These are phyloP conservation scores for Xylaria longipes DNA, from an alignment of 495 filamentous ascomycete genomes.

Conservation along the genomic window DNA sequence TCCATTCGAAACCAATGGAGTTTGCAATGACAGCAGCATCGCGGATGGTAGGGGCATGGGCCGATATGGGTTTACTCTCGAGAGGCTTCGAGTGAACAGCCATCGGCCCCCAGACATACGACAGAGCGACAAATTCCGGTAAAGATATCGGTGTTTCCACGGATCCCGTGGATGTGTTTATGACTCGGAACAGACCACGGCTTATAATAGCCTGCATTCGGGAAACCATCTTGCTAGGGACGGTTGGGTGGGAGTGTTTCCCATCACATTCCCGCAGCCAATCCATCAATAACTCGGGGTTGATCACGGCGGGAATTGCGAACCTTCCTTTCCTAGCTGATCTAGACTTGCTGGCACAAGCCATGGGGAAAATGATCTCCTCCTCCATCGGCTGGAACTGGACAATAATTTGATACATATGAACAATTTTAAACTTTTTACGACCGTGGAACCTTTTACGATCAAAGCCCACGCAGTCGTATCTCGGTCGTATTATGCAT, in stretches of 20 bases:
- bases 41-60: conserved; percentile 11
- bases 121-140: conserved; percentile 12
- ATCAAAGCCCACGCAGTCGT: neutral
- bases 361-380: neutral
- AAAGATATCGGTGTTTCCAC: conserved; percentile 1
- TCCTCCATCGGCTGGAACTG: conserved; percentile 4
- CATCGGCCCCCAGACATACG: conserved; percentile 10
- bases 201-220: conserved; percentile 9
- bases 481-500: conserved; percentile 17
- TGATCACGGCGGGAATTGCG: neutral
- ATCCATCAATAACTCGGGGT: neutral
- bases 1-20: conserved; percentile 5
- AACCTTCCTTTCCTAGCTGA: neutral
- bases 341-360: neutral
- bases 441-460: neutral
- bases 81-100: neutral
- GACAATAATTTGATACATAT: conserved; percentile 8
- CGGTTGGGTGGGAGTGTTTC: conserved; percentile 5
- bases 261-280: conserved; percentile 3
- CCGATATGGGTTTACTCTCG: neutral
- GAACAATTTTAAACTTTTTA: neutral
- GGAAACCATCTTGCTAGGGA: neutral
- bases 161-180: conserved; percentile 15
- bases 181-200: conserved; percentile 7
- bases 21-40: neutral